phyloP scores from a whole-genome alignment of 2,329 filamentous ascomycete species.

The Amylocarpus encephaloides region DNA sequence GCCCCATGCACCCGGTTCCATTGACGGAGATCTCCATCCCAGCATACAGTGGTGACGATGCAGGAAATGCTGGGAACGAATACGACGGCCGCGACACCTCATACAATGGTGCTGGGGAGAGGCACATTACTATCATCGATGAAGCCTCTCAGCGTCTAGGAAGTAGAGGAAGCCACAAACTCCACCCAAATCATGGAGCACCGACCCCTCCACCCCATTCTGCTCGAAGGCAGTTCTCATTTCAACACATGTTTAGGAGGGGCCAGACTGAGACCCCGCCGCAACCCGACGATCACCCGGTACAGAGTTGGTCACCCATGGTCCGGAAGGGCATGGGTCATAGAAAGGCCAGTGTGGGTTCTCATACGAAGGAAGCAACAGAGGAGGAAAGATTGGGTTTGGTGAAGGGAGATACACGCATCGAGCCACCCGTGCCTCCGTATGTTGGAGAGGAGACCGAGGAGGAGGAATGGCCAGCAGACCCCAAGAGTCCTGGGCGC shows the following conservation, averaged over 20 bases:
- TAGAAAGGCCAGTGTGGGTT: slow-evolving; percentile 35
- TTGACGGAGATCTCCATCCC: slow-evolving; percentile 53
- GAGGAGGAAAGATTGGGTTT: slow-evolving; percentile 80
- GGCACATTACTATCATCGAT: slow-evolving; percentile 44
- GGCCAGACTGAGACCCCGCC: slow-evolving; percentile 5
- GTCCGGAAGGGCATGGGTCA: slow-evolving; percentile 32
- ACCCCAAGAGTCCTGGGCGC: slow-evolving; percentile 3
- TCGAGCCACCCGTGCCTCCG: slow-evolving; percentile 13
- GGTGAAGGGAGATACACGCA: slow-evolving; percentile 62
- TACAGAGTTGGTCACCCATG: slow-evolving; percentile 32
- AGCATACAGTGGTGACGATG: slow-evolving; percentile 36
- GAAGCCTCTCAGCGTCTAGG: slow-evolving; percentile 13
- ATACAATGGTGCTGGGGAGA: slow-evolving; percentile 36
- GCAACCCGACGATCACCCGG: slow-evolving; percentile 13
- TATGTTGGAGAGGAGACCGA: slow-evolving; percentile 19
- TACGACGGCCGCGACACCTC: slow-evolving; percentile 33
- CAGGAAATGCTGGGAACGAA: slow-evolving; percentile 31
- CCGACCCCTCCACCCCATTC: slow-evolving; percentile 55
- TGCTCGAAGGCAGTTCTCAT: slow-evolving; percentile 79
- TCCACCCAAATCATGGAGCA: slow-evolving; percentile 29
- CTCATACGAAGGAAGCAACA: slow-evolving; percentile 49
- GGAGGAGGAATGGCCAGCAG: slow-evolving; percentile 14
- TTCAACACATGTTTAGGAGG: slow-evolving; percentile 69
- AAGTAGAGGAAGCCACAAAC: slow-evolving; percentile 16
- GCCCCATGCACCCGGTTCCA: slow-evolving; percentile 55